A percentile compares a stretch with the other conserved stretches of the same genome.
These are phyloP conservation scores for Stagonosporopsis vannaccii DNA, from an alignment of 2,329 filamentous ascomycete species.

Conservation along the genomic window DNA sequence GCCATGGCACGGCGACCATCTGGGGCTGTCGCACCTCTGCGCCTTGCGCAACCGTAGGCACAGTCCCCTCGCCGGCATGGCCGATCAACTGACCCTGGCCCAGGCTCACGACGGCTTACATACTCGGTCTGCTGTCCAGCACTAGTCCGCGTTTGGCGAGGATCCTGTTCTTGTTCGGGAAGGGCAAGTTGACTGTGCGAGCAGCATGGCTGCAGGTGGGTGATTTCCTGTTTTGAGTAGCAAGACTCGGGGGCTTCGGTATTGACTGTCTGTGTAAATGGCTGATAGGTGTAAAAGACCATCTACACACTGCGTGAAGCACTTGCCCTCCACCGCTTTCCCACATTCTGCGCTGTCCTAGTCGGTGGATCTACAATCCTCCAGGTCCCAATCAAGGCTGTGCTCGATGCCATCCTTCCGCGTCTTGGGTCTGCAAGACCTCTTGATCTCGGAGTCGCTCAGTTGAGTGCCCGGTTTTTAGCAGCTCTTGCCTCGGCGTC, in stretches of 20 bases:
- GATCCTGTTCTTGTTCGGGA: slow-evolving; percentile 27
- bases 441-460: neutral
- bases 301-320: slow-evolving; percentile 47
- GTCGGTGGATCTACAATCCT: slow-evolving; percentile 61
- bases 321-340: slow-evolving; percentile 57
- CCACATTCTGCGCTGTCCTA: slow-evolving; percentile 60
- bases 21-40: slow-evolving; percentile 7
- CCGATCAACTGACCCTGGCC: slow-evolving; percentile 6
- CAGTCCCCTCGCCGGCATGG: neutral
- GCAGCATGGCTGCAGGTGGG: slow-evolving; percentile 35
- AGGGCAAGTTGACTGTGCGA: slow-evolving; percentile 25
- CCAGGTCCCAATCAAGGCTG: slow-evolving; percentile 39
- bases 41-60: slow-evolving; percentile 16
- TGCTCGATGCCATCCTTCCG: slow-evolving; percentile 17
- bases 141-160: slow-evolving; percentile 33
- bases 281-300: slow-evolving; percentile 12
- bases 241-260: no score
- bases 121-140: slow-evolving; percentile 38
- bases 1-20: slow-evolving; percentile 11
- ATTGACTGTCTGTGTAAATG: no score
- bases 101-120: slow-evolving; percentile 38
- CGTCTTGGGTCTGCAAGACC: slow-evolving; percentile 18
- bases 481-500: slow-evolving; percentile 59
- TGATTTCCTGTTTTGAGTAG: no score
- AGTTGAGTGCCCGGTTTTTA: slow-evolving; percentile 49